Evolutionary conservation across 768 basidiomycete genomes (phyloP).

Genomic region (Macrocybe gigantea): DNA sequence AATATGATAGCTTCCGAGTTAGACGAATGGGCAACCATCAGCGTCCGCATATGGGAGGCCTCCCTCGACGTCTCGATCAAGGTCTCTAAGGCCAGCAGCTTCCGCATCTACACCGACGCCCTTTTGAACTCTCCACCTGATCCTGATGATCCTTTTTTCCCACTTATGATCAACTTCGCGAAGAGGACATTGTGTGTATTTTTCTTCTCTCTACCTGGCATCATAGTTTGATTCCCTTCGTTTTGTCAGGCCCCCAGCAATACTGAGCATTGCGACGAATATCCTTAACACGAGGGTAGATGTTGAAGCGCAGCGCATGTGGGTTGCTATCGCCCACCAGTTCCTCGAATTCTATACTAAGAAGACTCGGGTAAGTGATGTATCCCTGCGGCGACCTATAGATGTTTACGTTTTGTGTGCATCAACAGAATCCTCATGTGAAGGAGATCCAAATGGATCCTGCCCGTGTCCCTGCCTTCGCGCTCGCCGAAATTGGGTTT

Average conservation of each 20-base stretch:
- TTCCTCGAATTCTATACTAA: conserved; percentile 50
- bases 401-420: background rate
- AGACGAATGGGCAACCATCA: conserved; percentile 39
- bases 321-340: conserved; percentile 60
- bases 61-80: conserved; percentile 63
- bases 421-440: conserved; percentile 22
- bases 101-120: conserved; percentile 37
- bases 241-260: conserved; percentile 31
- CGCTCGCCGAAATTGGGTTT: conserved; percentile 67
- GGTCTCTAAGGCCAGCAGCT: conserved; percentile 47
- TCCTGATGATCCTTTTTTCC: conserved; percentile 29
- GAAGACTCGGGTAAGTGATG: conserved; percentile 37
- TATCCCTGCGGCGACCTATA: background rate
- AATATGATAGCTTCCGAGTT: conserved; percentile 34
- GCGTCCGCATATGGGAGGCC: conserved; percentile 54
- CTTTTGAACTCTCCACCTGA: conserved; percentile 35
- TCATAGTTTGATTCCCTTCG: background rate
- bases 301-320: conserved; percentile 58
- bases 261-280: conserved; percentile 49
- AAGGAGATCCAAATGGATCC: conserved; percentile 44
- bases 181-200: conserved; percentile 39
- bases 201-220: background rate
- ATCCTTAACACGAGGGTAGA: conserved; percentile 57
- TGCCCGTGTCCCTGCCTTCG: conserved; percentile 56
- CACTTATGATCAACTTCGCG: conserved; percentile 36